Evolutionary conservation across 1,284 basidiomycete species (phyloP), one percentile per base, ranked within the genome.

Genomic region (Mrakiaceae sp.): DNA sequence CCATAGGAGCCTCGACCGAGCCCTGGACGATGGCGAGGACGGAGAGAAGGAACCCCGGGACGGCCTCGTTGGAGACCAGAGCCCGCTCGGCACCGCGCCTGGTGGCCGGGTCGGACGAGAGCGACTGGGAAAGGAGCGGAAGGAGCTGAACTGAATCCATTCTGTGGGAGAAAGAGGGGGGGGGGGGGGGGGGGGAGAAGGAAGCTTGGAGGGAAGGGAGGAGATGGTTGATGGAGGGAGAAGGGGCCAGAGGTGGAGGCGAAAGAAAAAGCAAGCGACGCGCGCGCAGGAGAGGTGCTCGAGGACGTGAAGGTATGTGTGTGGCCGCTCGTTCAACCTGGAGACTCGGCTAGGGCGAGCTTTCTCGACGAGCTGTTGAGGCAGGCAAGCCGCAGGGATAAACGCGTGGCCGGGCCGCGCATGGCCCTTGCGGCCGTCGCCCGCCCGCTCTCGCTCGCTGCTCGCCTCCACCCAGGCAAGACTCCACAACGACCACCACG

Each of bases 31-130:
- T 73, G 70, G 87, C 81, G 68, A 93, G 82, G 64, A 91, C 83
- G 67, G 94, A 83, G 55, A 82, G 78, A 12, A 92, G 80, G 76
- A 95, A 96, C n/a, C 87, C 88, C 2, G 81, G 80, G 71, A 92
- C 87, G 2, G 76, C 68, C 70, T 88, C 87, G 69, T 86, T 80
- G 54, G 80, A 74, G 66, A 80, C 77, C 5, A 96, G 83, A 68
- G 79, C 83, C 60, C 86, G 83, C 71, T 96, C 93, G 0, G 92
- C 90, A 58, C 86, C 80, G 73, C 90, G 87, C 66, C 91, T 79
- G 0, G 84, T 84, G 1, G 80, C 71, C 3, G 89, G 88, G 68
- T 85, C 80, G 44, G 92, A 81, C 2, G 90, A 92, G 66, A 78
- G 73, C 12, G 77, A 76, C 48, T 74, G 70, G 3, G 72, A 70